Evolutionary conservation across 2,329 filamentous ascomycete species (phyloP).

Genomic region (Polytolypa hystricis): DNA sequence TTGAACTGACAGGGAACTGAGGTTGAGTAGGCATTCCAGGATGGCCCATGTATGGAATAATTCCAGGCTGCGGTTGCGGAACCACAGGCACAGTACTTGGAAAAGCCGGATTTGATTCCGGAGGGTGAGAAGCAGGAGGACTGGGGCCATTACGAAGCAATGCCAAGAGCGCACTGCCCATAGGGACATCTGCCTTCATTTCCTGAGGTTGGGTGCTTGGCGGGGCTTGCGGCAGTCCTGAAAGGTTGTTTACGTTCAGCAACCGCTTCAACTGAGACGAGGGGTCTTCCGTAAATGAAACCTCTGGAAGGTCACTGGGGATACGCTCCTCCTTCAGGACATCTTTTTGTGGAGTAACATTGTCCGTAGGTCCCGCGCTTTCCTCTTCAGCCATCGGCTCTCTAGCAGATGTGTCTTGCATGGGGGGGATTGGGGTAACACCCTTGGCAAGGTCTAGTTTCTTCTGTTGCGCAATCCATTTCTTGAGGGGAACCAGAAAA

Average conservation of each 20-base stretch:
- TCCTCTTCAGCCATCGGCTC: conserved; percentile 15
- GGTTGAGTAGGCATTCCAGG: no score
- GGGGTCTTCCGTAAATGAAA: conserved; percentile 31
- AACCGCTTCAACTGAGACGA: conserved; percentile 43
- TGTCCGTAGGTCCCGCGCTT: conserved; percentile 9
- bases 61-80: no score
- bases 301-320: conserved; percentile 32
- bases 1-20: no score
- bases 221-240: conserved; percentile 9
- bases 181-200: conserved; percentile 24
- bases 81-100: no score
- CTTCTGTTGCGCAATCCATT: conserved; percentile 80
- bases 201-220: conserved; percentile 12
- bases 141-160: conserved; percentile 39
- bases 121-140: no score
- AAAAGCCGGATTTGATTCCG: no score
- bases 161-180: conserved; percentile 44
- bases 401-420: conserved; percentile 43
- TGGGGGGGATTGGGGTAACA: conserved; percentile 29
- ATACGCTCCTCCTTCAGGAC: conserved; percentile 15
- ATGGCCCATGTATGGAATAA: no score
- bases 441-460: conserved; percentile 47
- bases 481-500: conserved; percentile 73
- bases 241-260: conserved; percentile 27
- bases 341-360: conserved; percentile 13